Percentiles rank a stretch among this genome's conserved stretches.
Evolutionary conservation across 1,284 basidiomycete genomes (phyloP).

Genomic region (Austroboletus novae-zelandiae): DNA sequence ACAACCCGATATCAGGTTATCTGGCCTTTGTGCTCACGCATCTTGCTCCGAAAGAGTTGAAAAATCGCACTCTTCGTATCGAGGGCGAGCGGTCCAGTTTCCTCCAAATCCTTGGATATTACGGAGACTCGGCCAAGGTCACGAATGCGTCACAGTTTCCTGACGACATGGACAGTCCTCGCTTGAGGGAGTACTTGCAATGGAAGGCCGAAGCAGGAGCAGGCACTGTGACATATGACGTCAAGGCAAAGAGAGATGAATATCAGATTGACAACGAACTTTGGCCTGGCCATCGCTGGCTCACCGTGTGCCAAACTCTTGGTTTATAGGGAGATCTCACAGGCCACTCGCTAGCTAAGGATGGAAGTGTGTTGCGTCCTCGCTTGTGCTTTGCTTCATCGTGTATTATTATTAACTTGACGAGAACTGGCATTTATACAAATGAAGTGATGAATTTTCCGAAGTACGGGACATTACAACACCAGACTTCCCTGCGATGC

Average conservation of each 20-base stretch:
- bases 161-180: conserved; percentile 10
- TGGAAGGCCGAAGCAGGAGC: conserved; percentile 13
- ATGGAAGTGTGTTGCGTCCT: too few species aligned
- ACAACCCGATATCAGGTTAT: conserved; percentile 19
- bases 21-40: conserved; percentile 32
- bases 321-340: conserved; percentile 13
- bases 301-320: conserved; percentile 15
- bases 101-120: conserved; percentile 8
- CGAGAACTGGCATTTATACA: too few species aligned
- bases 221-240: conserved; percentile 11
- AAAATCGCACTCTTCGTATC: conserved; percentile 28
- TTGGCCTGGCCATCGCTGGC: conserved; percentile 17
- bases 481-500: too few species aligned
- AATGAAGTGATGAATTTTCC: too few species aligned
- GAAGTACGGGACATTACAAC: too few species aligned
- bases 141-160: conserved; percentile 7
- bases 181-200: conserved; percentile 19
- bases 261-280: conserved; percentile 16
- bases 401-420: too few species aligned
- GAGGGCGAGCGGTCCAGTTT: conserved; percentile 28
- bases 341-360: not conserved
- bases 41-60: conserved; percentile 21
- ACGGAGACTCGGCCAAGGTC: conserved; percentile 11
- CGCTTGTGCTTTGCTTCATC: too few species aligned
- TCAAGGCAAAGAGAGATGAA: conserved; percentile 8